Evolutionary conservation across 345 rosid species (phyloP).

Genomic region (Lumnitzera racemosa): DNA sequence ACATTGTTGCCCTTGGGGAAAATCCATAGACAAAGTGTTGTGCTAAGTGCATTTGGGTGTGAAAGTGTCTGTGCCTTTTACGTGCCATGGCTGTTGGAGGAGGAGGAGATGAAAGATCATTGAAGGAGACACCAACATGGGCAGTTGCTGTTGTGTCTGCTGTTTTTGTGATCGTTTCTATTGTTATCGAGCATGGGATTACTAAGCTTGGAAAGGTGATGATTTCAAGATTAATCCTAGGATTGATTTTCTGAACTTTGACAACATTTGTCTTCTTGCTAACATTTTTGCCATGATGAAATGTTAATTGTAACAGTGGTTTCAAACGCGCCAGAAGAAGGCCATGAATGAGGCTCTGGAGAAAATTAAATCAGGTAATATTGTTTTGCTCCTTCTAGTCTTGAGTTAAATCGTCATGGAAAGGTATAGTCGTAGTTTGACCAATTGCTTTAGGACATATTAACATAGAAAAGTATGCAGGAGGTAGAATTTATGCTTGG

Average conservation of each 20-base stretch:
- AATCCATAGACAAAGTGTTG: not conserved
- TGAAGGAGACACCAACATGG: slow-evolving; percentile 37
- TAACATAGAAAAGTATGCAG: too few relatives aligned
- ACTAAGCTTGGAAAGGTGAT: slow-evolving; percentile 20
- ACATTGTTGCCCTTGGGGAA: too few relatives aligned
- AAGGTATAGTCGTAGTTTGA: too few relatives aligned
- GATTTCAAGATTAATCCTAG: not conserved
- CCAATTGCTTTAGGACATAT: too few relatives aligned
- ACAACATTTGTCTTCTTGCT: not conserved
- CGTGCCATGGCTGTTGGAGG: slow-evolving; percentile 17
- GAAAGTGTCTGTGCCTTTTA: not conserved
- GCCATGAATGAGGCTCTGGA: slow-evolving; percentile 37
- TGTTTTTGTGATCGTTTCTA: slow-evolving; percentile 24
- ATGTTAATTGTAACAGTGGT: slow-evolving; percentile 19
- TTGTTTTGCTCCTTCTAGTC: too few relatives aligned
- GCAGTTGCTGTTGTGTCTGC: slow-evolving; percentile 35
- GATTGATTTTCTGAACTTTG: not conserved
- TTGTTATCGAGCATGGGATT: slow-evolving; percentile 23
- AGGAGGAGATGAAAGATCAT: slow-evolving; percentile 18
- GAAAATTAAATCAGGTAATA: slow-evolving; percentile 33
- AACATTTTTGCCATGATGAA: not conserved
- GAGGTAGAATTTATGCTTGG: too few relatives aligned
- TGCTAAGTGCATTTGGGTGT: not conserved
- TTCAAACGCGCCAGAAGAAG: slow-evolving; percentile 24
- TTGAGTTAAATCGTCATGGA: not conserved